phyloP scores from a whole-genome alignment of 371 early-diverging fungal species.

The Nosema muscidifuracis region DNA sequence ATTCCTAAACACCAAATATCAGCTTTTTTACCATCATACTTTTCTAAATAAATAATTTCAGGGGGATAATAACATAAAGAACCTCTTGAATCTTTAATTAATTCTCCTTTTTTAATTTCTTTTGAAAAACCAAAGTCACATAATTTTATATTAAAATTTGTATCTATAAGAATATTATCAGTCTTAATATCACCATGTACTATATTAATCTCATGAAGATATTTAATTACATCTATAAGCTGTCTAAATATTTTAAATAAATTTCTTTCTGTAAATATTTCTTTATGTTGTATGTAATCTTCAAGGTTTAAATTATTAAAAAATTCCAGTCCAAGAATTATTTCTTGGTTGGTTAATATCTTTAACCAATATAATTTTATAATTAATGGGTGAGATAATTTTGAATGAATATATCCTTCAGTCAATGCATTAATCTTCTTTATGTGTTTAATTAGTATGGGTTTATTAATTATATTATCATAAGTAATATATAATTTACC shows the following conservation, averaged over 20 bases:
- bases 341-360: no score
- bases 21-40: no score
- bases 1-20: no score
- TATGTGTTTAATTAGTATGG: no score
- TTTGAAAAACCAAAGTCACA: slow-evolving; percentile 53
- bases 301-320: neutral
- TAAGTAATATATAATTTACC: neutral
- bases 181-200: slow-evolving; percentile 56
- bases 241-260: slow-evolving; percentile 1
- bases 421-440: no score
- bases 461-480: no score
- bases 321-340: neutral
- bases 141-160: slow-evolving; percentile 31
- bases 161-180: slow-evolving; percentile 43
- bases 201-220: slow-evolving; percentile 34
- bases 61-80: no score
- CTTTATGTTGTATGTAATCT: neutral
- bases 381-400: no score
- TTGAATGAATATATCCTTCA: no score
- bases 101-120: neutral
- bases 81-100: no score
- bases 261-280: neutral
- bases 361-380: no score
- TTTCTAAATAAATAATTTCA: no score
- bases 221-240: slow-evolving; percentile 26